A percentile compares a stretch with the other conserved stretches of the same genome.
These are phyloP conservation scores for Porodaedalea pini DNA, from an alignment of 1,284 basidiomycete genomes.

Conservation along the genomic window DNA sequence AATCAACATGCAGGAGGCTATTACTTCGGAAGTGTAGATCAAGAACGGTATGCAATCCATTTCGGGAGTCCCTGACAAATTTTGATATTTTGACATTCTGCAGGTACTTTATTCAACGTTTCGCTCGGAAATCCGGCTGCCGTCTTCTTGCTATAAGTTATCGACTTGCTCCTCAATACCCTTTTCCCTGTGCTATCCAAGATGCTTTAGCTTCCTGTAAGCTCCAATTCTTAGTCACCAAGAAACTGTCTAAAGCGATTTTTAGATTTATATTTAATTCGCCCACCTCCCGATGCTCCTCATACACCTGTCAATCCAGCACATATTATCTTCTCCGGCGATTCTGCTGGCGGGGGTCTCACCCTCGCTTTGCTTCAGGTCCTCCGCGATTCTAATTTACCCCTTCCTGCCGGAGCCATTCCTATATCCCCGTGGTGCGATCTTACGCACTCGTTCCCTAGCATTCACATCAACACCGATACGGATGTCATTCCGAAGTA, in stretches of 20 bases:
- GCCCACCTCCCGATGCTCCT: conserved; percentile 57
- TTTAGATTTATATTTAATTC: conserved; percentile 66
- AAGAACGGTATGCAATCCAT: conserved; percentile 51
- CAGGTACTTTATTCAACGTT: conserved; percentile 80
- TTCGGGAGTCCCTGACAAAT: conserved; percentile 1
- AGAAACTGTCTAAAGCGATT: conserved; percentile 24
- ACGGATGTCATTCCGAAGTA: conserved; percentile 77
- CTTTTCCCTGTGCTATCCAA: conserved; percentile 93
- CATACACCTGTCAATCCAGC: conserved; percentile 81
- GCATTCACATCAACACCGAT: conserved; percentile 78
- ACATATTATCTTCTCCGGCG: conserved; percentile 83
- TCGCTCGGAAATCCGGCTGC: conserved; percentile 86
- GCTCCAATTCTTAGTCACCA: conserved; percentile 22
- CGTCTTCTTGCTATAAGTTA: conserved; percentile 89
- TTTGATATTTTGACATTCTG: conserved; percentile 24
- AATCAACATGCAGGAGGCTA: conserved; percentile 55
- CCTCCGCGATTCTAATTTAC: conserved; percentile 82
- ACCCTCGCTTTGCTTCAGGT: conserved; percentile 83
- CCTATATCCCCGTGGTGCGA: conserved; percentile 92
- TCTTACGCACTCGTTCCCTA: conserved; percentile 91
- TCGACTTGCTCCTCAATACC: conserved; percentile 89
- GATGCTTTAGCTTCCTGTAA: conserved; percentile 81
- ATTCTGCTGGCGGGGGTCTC: conserved; percentile 92
- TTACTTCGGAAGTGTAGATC: conserved; percentile 78
- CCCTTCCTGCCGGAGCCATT: conserved; percentile 80